These are phyloP conservation scores for Ascocoryne sarcoides DNA, from an alignment of 2,329 filamentous ascomycete genomes.

Conservation along the genomic window DNA sequence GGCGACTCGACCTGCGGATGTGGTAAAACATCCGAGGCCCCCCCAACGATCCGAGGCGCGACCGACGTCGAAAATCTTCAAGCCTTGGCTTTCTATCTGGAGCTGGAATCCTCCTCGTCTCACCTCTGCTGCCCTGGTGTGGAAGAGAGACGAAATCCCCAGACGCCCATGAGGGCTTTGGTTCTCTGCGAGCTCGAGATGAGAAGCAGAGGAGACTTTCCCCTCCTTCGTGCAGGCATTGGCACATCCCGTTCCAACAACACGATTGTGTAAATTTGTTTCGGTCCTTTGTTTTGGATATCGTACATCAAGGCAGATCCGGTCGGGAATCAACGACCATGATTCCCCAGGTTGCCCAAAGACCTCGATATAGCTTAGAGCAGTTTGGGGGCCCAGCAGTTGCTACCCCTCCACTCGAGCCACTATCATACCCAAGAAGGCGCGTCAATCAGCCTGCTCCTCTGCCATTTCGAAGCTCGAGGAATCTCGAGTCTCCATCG, in stretches of 20 bases:
- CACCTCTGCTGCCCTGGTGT: conserved; percentile 1
- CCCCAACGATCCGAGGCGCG: neutral
- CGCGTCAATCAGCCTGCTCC: conserved; percentile 16
- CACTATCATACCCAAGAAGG: conserved; percentile 12
- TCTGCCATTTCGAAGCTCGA: conserved; percentile 24
- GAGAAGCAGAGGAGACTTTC: conserved; percentile 24
- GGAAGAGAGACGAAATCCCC: conserved; percentile 6
- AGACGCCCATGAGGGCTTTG: conserved; percentile 19
- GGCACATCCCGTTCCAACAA: conserved; percentile 22
- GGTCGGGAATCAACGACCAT: conserved; percentile 30
- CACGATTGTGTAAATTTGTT: neutral
- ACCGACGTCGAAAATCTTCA: conserved; percentile 1
- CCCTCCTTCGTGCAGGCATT: conserved; percentile 29
- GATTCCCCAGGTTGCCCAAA: conserved; percentile 39
- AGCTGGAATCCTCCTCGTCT: conserved; percentile 5
- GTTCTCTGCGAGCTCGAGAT: conserved; percentile 25
- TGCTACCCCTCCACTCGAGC: conserved; percentile 22
- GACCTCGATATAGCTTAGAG: conserved; percentile 28
- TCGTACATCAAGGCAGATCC: neutral
- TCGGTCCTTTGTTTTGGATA: neutral
- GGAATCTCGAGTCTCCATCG: conserved; percentile 17
- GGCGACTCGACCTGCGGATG: neutral
- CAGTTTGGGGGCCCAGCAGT: conserved; percentile 21
- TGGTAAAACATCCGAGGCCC: neutral
- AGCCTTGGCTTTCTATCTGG: neutral